phyloP scores from a whole-genome alignment of 306 rosid species.

The Trichosanthes truncata region DNA sequence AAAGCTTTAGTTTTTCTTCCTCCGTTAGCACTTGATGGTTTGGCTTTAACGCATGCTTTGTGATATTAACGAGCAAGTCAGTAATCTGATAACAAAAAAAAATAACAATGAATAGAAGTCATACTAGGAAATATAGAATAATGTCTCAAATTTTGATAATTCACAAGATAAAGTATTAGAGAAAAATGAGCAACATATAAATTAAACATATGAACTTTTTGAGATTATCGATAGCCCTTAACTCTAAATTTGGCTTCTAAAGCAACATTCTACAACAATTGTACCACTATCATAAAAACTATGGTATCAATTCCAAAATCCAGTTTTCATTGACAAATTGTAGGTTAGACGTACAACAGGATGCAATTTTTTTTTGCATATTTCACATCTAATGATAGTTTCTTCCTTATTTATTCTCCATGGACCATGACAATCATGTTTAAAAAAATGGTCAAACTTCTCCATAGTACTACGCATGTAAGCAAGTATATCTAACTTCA shows the following conservation, averaged over 20 bases:
- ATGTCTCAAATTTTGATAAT: neutral
- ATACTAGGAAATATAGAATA: neutral
- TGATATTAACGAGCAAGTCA: constrained; percentile 82
- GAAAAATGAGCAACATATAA: neutral
- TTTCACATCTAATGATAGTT: neutral
- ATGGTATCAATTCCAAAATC: neutral
- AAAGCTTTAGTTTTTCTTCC: constrained; percentile 50
- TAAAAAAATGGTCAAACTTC: neutral
- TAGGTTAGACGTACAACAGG: neutral
- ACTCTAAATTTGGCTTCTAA: neutral
- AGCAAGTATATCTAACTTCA: neutral
- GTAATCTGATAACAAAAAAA: constrained; percentile 54
- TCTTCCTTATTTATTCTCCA: neutral
- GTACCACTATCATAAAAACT: neutral
- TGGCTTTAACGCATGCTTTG: constrained; percentile 89
- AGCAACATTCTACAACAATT: neutral
- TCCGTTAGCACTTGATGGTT: constrained; percentile 59
- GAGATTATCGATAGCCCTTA: neutral
- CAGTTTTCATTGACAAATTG: neutral
- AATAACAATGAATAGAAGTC: constrained; percentile 10
- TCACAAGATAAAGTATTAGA: neutral
- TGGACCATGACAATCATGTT: neutral
- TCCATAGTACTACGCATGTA: neutral
- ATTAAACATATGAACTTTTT: neutral
- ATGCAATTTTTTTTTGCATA: neutral